A percentile compares a stretch with the other conserved stretches of the same genome.
These are phyloP conservation scores for Mortierella sp. DNA, from an alignment of 371 early-diverging fungal genomes.

Conservation along the genomic window DNA sequence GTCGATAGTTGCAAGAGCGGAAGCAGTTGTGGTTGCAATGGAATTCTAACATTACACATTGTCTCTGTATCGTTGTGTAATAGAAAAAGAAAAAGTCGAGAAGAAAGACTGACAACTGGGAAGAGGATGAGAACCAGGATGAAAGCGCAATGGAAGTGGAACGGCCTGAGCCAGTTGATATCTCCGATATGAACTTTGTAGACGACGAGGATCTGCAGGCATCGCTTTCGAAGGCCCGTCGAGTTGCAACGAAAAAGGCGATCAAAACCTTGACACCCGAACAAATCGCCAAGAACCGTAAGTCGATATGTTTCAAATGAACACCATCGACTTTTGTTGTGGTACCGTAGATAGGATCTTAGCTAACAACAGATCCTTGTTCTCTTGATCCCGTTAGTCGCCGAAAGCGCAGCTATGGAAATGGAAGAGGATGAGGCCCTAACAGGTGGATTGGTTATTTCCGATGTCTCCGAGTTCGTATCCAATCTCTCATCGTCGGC, in stretches of 20 bases:
- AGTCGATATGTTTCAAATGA: constrained; percentile 11
- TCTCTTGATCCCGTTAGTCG: constrained; percentile 38
- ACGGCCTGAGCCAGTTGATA: constrained; percentile 41
- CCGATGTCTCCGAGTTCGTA: constrained; percentile 76
- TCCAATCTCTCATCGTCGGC: constrained; percentile 64
- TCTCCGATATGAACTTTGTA: constrained; percentile 80
- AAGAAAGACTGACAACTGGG: constrained; percentile 54
- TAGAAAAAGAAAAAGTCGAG: constrained; percentile 66
- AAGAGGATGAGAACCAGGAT: constrained; percentile 55
- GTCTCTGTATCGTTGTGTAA: not conserved
- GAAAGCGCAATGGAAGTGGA: constrained; percentile 54
- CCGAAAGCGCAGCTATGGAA: constrained; percentile 55
- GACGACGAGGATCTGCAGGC: constrained; percentile 95
- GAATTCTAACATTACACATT: too few species aligned
- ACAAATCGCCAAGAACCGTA: constrained; percentile 62
- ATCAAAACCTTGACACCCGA: constrained; percentile 66
- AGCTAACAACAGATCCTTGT: not conserved
- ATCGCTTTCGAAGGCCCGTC: constrained; percentile 81
- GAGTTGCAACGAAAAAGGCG: constrained; percentile 67
- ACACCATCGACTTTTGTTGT: constrained; percentile 3
- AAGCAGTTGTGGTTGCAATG: too few species aligned
- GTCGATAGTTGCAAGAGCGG: too few species aligned
- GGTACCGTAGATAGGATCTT: too few species aligned
- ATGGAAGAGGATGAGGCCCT: constrained; percentile 17
- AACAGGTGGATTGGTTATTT: constrained; percentile 51